phyloP scores from a whole-genome alignment of 768 basidiomycete species.

The Amanita thiersii region DNA sequence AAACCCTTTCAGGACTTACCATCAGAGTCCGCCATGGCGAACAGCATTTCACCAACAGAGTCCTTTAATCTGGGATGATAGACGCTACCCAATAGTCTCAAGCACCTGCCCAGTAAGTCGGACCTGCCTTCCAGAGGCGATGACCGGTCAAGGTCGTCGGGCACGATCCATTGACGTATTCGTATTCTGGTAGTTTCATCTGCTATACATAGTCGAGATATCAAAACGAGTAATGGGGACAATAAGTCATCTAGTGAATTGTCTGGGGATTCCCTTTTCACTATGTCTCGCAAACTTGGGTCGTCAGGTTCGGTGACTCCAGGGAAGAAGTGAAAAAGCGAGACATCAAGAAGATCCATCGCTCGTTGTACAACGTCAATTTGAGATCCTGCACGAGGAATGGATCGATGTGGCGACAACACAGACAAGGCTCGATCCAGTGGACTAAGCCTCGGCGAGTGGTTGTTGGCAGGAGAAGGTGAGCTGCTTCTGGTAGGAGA shows the following conservation, averaged over 20 bases:
- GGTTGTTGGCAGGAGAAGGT: conserved; percentile 21
- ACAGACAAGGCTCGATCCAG: conserved; percentile 54
- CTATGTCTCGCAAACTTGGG: conserved; percentile 42
- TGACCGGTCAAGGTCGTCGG: conserved; percentile 74
- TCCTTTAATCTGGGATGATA: conserved; percentile 69
- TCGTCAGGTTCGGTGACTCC: conserved; percentile 59
- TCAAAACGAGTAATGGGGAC: conserved; percentile 66
- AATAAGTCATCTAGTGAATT: conserved; percentile 69
- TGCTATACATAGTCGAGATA: conserved; percentile 62
- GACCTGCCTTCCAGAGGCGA: conserved; percentile 63
- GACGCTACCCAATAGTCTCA: conserved; percentile 69
- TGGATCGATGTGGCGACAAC: conserved; percentile 39
- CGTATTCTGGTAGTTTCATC: conserved; percentile 49
- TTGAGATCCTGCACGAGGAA: conserved; percentile 33
- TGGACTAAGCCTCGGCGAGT: conserved; percentile 32
- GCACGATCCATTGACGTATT: conserved; percentile 64
- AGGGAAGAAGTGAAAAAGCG: conserved; percentile 57
- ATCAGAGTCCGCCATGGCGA: conserved; percentile 73
- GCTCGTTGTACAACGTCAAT: conserved; percentile 55
- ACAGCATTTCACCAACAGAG: conserved; percentile 82
- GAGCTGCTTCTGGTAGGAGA: conserved; percentile 31
- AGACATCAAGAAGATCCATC: conserved; percentile 59
- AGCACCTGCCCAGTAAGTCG: conserved; percentile 69
- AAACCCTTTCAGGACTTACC: conserved; percentile 21
- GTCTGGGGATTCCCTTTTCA: conserved; percentile 39